phyloP scores from a whole-genome alignment of 441 rosid species.

The Adansonia rubrostipa region DNA sequence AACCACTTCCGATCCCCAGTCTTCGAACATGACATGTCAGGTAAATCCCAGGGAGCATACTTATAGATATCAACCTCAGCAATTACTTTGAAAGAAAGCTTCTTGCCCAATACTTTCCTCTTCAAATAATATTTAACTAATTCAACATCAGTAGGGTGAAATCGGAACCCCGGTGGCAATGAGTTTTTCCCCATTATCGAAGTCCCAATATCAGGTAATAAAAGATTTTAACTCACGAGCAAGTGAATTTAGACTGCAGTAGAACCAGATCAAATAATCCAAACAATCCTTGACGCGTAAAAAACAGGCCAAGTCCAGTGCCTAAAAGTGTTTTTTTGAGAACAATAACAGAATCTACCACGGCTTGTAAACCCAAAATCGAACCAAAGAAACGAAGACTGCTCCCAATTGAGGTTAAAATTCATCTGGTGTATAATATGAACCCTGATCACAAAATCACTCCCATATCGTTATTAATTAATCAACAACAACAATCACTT shows the following conservation, averaged over 20 bases:
- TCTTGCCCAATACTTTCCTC: conserved; percentile 66
- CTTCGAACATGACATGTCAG: conserved; percentile 40
- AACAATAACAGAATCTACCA: conserved; percentile 64
- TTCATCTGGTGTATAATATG: conserved; percentile 44
- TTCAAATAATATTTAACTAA: conserved; percentile 65
- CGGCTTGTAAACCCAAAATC: conserved; percentile 67
- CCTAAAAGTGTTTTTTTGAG: conserved; percentile 58
- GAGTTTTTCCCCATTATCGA: conserved; percentile 37
- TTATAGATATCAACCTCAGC: conserved; percentile 22
- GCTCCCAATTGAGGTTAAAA: conserved; percentile 35
- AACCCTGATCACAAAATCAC: conserved; percentile 36
- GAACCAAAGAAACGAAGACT: conserved; percentile 45
- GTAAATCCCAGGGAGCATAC: conserved; percentile 65
- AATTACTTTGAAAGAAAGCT: conserved; percentile 21
- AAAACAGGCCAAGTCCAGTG: conserved; percentile 66
- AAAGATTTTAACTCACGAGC: conserved; percentile 3
- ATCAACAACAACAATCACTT: not conserved
- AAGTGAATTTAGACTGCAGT: not conserved
- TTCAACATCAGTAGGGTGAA: conserved; percentile 79
- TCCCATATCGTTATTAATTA: conserved; percentile 14
- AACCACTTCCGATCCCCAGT: conserved; percentile 79
- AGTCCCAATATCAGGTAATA: not conserved
- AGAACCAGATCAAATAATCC: conserved; percentile 11
- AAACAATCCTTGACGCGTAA: conserved; percentile 8
- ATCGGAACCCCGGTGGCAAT: conserved; percentile 75